These are phyloP conservation scores for Arabis alpina DNA, from an alignment of 345 rosid genomes.

Conservation along the genomic window DNA sequence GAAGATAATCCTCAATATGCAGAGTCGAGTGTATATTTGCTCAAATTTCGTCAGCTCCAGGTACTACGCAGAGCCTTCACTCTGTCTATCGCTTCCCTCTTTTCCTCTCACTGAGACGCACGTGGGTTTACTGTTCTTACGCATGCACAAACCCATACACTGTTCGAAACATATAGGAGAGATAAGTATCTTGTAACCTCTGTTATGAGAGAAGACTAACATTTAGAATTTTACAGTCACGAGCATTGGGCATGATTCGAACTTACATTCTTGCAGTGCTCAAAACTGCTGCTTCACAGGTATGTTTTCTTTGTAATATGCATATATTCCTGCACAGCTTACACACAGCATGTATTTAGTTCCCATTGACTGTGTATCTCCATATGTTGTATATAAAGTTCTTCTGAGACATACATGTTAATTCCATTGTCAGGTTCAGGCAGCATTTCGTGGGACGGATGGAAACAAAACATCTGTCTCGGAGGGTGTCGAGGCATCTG, in stretches of 20 bases:
- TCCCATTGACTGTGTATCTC: constrained; percentile 7
- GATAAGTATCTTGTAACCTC: constrained; percentile 10
- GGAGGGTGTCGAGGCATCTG: constrained; percentile 97
- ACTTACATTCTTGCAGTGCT: constrained; percentile 85
- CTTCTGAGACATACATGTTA: constrained; percentile 27
- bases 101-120: constrained; percentile 18
- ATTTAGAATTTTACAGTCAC: constrained; percentile 63
- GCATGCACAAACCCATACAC: constrained; percentile 26
- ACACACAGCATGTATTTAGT: constrained; percentile 9
- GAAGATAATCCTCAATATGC: constrained; percentile 94
- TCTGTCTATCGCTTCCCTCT: constrained; percentile 16
- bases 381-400: not conserved
- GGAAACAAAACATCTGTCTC: constrained; percentile 73
- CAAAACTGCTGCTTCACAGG: constrained; percentile 90
- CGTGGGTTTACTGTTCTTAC: constrained; percentile 24
- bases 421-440: constrained; percentile 66
- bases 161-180: constrained; percentile 18
- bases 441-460: constrained; percentile 73
- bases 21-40: constrained; percentile 90
- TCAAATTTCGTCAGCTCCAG: constrained; percentile 98
- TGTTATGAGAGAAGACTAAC: constrained; percentile 27
- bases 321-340: constrained; percentile 17
- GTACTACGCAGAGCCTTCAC: constrained; percentile 46
- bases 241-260: constrained; percentile 95
- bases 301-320: constrained; percentile 29